phyloP scores from a whole-genome alignment of 2,329 filamentous ascomycete species.

The Stemphylium lycopersici region DNA sequence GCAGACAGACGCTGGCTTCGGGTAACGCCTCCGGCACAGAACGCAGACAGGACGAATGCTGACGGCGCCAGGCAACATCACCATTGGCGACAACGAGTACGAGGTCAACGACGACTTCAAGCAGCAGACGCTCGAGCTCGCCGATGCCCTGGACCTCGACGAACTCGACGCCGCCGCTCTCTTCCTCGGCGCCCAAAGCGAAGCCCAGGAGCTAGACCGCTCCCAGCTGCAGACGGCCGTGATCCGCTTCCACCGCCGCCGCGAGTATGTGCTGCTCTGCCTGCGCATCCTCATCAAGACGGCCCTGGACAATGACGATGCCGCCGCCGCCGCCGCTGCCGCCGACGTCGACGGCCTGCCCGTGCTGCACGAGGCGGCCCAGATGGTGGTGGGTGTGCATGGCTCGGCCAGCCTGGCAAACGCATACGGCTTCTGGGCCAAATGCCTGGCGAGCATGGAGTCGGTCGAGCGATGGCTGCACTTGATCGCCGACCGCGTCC shows the following conservation, averaged over 20 bases:
- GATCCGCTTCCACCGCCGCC: slow-evolving; percentile 85
- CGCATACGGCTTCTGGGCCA: slow-evolving; percentile 70
- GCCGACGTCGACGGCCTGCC: slow-evolving; percentile 31
- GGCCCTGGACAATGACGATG: slow-evolving; percentile 55
- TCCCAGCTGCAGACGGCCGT: slow-evolving; percentile 78
- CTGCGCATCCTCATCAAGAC: slow-evolving; percentile 79
- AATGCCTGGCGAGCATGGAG: slow-evolving; percentile 77
- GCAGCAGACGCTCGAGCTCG: slow-evolving; percentile 78
- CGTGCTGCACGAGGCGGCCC: slow-evolving; percentile 35
- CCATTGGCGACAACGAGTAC: slow-evolving; percentile 74
- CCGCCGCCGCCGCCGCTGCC: slow-evolving; percentile 32
- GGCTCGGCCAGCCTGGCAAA: slow-evolving; percentile 58
- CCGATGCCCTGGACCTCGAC: slow-evolving; percentile 88
- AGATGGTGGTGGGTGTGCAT: slow-evolving; percentile 61
- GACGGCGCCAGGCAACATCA: slow-evolving; percentile 70
- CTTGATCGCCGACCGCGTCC: slow-evolving; percentile 74
- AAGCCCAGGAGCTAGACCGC: slow-evolving; percentile 71
- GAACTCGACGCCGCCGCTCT: slow-evolving; percentile 82
- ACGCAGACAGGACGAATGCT: slow-evolving; percentile 10
- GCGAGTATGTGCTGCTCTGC: slow-evolving; percentile 82
- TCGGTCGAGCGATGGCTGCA: slow-evolving; percentile 79
- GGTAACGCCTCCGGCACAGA: slow-evolving; percentile 21
- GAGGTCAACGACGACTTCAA: slow-evolving; percentile 86
- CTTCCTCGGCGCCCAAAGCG: slow-evolving; percentile 74
- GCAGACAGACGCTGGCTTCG: slow-evolving; percentile 67